Conservation (phyloP, 306 rosid genomes). For the Glycyrrhiza uralensis region DNA sequence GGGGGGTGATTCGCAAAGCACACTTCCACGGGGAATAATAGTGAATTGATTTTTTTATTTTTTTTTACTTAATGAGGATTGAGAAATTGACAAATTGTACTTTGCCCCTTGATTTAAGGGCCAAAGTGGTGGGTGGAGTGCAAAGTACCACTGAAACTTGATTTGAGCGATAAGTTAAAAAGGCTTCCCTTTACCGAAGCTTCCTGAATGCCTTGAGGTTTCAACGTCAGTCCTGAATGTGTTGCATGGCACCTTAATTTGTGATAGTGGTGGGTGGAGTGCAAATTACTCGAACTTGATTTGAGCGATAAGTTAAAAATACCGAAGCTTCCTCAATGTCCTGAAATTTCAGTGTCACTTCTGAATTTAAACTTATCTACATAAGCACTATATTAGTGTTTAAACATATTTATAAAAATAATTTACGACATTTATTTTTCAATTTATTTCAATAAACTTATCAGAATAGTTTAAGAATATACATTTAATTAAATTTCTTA, state of each 20-base stretch:
- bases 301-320: neutral
- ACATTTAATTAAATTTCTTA: too few relatives aligned
- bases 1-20: neutral
- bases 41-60: neutral
- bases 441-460: too few relatives aligned
- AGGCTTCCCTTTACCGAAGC: neutral
- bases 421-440: too few relatives aligned
- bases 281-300: neutral
- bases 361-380: too few relatives aligned
- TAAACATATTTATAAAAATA: too few relatives aligned
- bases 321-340: neutral
- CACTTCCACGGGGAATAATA: neutral
- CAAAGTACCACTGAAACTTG: neutral
- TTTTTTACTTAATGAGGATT: too few relatives aligned
- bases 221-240: too few relatives aligned
- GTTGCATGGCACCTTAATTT: too few relatives aligned
- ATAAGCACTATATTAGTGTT: too few relatives aligned
- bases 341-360: too few relatives aligned
- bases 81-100: neutral
- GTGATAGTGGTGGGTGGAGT: neutral
- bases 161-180: neutral
- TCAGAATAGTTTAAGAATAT: too few relatives aligned
- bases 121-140: neutral
- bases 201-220: neutral
- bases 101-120: neutral